Evolutionary conservation across 176 grass and related monocot genomes (phyloP), one percentile per base, ranked within the genome.

Genomic region (Alloteropsis semialata): DNA sequence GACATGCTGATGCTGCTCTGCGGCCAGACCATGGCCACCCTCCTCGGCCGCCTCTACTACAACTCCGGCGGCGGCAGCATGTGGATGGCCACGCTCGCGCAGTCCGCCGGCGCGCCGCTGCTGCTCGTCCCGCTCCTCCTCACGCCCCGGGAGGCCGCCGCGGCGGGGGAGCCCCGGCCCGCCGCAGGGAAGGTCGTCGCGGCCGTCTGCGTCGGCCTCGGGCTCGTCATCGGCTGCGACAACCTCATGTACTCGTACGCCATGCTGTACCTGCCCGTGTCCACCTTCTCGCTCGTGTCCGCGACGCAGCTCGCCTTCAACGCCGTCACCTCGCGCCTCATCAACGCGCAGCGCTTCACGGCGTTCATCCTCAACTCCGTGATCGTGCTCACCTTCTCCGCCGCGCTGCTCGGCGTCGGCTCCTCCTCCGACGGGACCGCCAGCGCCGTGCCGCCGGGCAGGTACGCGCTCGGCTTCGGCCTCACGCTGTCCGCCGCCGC

Each of bases 231-330:
- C 36, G 93, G 81, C 39, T 84, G 25, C n/a, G 84, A 90, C 80
- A 90, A 95, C 78, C 76, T 92, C 30, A 92, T 95, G 92, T 95
- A 95, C 74, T 84, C 92, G 6, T 92, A 92, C 50, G 89, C 84
- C n/a, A 58, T 95, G 30, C 81, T 86, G 27, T 95, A 95, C 78
- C 87, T 95, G n/a, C 92, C 92, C 1, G 89, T 92, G 34, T 36
- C 34, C 34, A 36, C 34, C 34, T 36, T 36, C 34, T 36, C 34
- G 34, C 34, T 36, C 34, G 34, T 36, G 28, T 92, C 92, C 39
- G 89, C 92, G 3, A 36, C 34, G 34, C 34, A 36, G 34, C 34
- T 36, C 34, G 34, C 34, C 34, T 36, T 36, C 34, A 36, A 36
- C 34, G 34, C 34, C 34, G 34, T 36, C 34, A 36, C 34, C 34